Base-by-base conservation (phyloP, 2,329 filamentous ascomycete species). In the Cladosporium cucumerinum region DNA sequence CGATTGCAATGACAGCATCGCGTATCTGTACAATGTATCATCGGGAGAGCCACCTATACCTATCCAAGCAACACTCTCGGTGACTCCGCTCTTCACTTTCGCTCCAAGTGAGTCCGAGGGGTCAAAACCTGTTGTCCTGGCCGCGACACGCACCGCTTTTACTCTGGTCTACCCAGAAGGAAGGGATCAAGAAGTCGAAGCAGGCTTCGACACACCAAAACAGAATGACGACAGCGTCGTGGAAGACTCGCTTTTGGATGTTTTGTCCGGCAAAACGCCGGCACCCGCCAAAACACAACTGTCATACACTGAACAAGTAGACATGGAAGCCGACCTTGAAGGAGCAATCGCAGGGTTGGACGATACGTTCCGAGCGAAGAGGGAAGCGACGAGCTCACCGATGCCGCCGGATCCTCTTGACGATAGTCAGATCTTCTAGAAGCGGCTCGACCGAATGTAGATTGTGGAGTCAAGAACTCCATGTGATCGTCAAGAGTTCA, bases 191-290 rank as follows among this genome's bases (percentile, higher is more conserved):
- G 61, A 49, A 14, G 14, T 28, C n/a, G 51, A 49, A 8, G 72
- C 74, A 10, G 69, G 62, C 0, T 69, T 71, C 4, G 72, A 34
- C 10, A 65, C n/a, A 14, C n/a, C 64, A 43, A n/a, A 67, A 54
- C 14, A 61, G 14, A 71, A 68, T 30, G 70, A 77, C 12, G 77
- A 73, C 32, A 76, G 79, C 6, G 75, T 74, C 5, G 79, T 77
- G 61, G 80, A 82, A 30, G 81, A 83, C 67, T 82, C 79, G 49
- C 67, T 83, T 26, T 80, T 79, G 58, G 80, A 82, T 26, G 79
- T 82, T 6, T 70, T 83, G 14, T 81, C 80, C 1, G 81, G 81
- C 0, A 70, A 78, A n/a, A 82, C 77, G 54, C 77, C 79, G 1
- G 69, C 79, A 46, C 78, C 78, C 14, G 73, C 70, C 14, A 73